Evolutionary conservation across 2,329 filamentous ascomycete genomes (phyloP).

Genomic region (Fusarium sp.): DNA sequence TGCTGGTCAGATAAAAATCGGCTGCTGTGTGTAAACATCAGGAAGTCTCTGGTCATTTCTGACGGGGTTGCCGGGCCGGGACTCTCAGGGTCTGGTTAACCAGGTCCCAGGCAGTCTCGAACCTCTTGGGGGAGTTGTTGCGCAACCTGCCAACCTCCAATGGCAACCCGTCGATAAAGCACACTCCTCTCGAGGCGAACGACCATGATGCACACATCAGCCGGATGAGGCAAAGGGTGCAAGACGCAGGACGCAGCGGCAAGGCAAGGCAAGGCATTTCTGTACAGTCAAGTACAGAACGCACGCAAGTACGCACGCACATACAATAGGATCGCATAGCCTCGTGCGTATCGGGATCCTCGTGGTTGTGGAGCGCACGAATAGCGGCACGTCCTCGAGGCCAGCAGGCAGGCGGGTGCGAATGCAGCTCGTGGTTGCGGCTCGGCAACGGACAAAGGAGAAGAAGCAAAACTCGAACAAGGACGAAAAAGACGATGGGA

Average conservation of each 20-base stretch:
- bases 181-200: slow-evolving; percentile 10
- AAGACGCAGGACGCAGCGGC: slow-evolving; percentile 1
- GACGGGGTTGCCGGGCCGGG: slow-evolving; percentile 34
- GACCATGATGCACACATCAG: slow-evolving; percentile 7
- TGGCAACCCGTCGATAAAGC: slow-evolving; percentile 24
- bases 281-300: neutral
- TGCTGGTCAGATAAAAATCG: neutral
- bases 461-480: slow-evolving; percentile 7
- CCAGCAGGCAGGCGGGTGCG: slow-evolving; percentile 1
- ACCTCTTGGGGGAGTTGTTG: slow-evolving; percentile 7
- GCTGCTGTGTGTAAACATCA: slow-evolving; percentile 9
- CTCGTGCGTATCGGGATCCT: neutral
- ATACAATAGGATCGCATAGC: slow-evolving; percentile 28
- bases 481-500: neutral
- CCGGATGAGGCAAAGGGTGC: neutral
- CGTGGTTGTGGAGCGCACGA: neutral
- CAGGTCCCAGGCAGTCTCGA: slow-evolving; percentile 27
- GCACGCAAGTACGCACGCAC: neutral
- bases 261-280: slow-evolving; percentile 16
- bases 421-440: slow-evolving; percentile 5
- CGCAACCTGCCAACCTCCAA: slow-evolving; percentile 24
- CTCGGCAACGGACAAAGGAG: slow-evolving; percentile 11
- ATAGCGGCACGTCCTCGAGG: neutral
- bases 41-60: slow-evolving; percentile 25
- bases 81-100: slow-evolving; percentile 9